Conservation (phyloP, 495 filamentous ascomycete genomes). For the Xylaria telfairii region DNA sequence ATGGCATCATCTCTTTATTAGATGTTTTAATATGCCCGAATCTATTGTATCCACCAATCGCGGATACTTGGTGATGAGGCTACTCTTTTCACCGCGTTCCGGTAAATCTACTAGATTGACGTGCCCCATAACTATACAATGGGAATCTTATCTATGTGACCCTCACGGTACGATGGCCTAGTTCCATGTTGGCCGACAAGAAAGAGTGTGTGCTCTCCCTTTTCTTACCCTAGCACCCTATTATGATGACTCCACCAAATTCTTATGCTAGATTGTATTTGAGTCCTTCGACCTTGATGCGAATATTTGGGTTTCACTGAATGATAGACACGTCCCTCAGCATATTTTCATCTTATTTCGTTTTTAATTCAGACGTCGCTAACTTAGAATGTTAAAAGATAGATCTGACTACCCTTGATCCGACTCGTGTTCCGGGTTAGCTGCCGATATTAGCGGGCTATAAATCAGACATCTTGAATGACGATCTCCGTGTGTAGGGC, state of each 20-base stretch:
- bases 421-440: neutral
- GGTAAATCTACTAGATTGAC: neutral
- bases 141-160: neutral
- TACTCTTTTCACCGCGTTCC: neutral
- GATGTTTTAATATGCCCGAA: neutral
- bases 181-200: neutral
- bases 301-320: conserved; percentile 40
- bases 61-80: neutral
- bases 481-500: neutral
- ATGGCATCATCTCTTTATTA: neutral
- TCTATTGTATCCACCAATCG: neutral
- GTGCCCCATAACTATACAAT: neutral
- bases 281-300: conserved; percentile 43
- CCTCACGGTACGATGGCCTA: neutral
- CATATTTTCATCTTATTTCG: neutral
- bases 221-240: neutral
- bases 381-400: neutral
- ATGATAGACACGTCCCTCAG: conserved; percentile 19
- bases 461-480: neutral
- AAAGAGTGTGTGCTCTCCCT: neutral
- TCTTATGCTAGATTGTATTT: conserved; percentile 49
- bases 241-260: conserved; percentile 43
- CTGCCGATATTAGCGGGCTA: neutral
- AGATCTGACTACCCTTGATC: neutral
- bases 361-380: neutral